Evolutionary conservation across 139 green algal genomes (phyloP), one percentile per base, ranked within the genome.

Genomic region (Coelastrella sp.): DNA sequence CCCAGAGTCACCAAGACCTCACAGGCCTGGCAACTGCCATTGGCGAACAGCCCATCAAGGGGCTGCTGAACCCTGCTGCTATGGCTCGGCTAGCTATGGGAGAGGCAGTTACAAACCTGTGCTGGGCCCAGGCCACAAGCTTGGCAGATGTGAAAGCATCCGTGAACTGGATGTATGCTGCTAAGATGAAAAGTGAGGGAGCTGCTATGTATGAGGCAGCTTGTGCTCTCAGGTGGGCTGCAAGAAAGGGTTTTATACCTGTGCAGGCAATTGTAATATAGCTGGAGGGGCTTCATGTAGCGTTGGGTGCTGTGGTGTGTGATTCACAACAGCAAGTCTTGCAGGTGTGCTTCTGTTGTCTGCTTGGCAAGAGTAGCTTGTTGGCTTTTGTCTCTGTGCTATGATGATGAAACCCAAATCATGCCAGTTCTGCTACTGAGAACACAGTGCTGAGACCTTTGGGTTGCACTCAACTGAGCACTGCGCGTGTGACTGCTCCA

Each of bases 111-210:
- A 99, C 97, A 80, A 99, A 99, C 96, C 94, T 99, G 58, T 88
- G 78, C 84, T 65, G 74, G 63, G 89, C 94, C 15, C 92, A 93
- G 24, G 94, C 96, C 24, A 99, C 97, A 6, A 80, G 87, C 58
- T 91, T 99, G 85, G 79, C 90, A 0, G 96, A 99, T 91, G 93
- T 99, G 79, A 99, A 99, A 92, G 96, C 97, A 14, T 97, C 93
- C 22, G 97, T 99, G 80, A 99, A 99, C 96, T 99, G 98, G 98
- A 99, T 99, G 98, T 97, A 98, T 91, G 98, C 98, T 8, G 98
- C 98, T 87, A 99, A 99, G 95, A 98, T 99, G 96, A 94, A 88
- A 49, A 90, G 80, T 25, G 98, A 99, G 93, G 98, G 98, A 8
- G 97, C 95, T 7, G 96, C 94, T 87, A 99, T 99, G 98, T 99